These are phyloP conservation scores for Ambrosia artemisiifolia DNA, from an alignment of 129 eudicot genomes.

Conservation along the genomic window DNA sequence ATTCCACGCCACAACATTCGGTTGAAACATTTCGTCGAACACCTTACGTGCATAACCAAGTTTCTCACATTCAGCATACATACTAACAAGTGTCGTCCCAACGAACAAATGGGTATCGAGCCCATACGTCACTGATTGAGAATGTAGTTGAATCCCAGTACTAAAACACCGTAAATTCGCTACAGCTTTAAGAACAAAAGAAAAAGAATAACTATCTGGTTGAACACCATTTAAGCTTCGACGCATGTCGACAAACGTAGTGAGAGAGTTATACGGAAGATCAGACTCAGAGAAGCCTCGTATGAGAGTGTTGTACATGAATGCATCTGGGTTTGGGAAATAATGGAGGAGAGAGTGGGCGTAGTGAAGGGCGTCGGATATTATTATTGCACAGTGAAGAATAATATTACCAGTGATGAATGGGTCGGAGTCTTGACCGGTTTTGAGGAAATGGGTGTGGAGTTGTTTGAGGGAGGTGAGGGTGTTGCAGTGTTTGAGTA, in stretches of 20 bases:
- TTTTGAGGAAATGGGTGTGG: slow-evolving; percentile 32
- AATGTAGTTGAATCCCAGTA: slow-evolving; percentile 38
- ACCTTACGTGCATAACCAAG: slow-evolving; percentile 28
- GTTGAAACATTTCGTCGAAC: slow-evolving; percentile 41
- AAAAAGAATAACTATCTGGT: slow-evolving; percentile 37
- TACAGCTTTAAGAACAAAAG: slow-evolving; percentile 37
- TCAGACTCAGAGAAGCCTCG: slow-evolving; percentile 35
- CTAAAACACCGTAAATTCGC: slow-evolving; percentile 25
- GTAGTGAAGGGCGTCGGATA: slow-evolving; percentile 33
- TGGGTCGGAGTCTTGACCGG: slow-evolving; percentile 27
- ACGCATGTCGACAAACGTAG: slow-evolving; percentile 35
- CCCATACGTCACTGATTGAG: slow-evolving; percentile 17
- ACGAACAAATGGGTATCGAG: slow-evolving; percentile 40
- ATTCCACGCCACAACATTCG: slow-evolving; percentile 40
- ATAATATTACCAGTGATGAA: slow-evolving; percentile 33
- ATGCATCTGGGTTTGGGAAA: slow-evolving; percentile 34
- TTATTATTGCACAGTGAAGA: slow-evolving; percentile 27
- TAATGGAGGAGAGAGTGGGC: slow-evolving; percentile 33
- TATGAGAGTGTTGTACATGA: slow-evolving; percentile 46
- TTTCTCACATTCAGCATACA: slow-evolving; percentile 38
- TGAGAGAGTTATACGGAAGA: slow-evolving; percentile 26
- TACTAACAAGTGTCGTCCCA: slow-evolving; percentile 39
- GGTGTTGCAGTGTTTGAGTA: slow-evolving; percentile 35
- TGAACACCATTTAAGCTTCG: slow-evolving; percentile 6
- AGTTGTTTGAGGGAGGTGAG: slow-evolving; percentile 33